Percentiles rank a stretch among this genome's conserved stretches.
Conservation (phyloP, 2,329 filamentous ascomycete genomes). For the Penicillium nordicum region DNA sequence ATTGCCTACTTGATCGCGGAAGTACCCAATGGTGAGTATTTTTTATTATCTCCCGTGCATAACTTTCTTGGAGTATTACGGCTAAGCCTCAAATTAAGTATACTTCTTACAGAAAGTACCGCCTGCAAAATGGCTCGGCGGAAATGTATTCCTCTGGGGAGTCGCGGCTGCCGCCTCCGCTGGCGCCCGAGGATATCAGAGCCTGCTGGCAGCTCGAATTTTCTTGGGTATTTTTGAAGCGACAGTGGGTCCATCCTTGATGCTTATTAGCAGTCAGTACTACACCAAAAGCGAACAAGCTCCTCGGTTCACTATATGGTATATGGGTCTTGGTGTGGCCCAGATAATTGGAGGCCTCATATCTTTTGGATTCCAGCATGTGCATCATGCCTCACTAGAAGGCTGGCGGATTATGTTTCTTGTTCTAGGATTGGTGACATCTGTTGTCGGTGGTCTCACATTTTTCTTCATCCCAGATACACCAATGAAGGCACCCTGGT, state of each 20-base stretch:
- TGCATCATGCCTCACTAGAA: slow-evolving; percentile 36
- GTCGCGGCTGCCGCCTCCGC: slow-evolving; percentile 42
- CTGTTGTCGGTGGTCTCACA: slow-evolving; percentile 42
- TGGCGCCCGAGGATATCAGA: slow-evolving; percentile 52
- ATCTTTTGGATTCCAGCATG: slow-evolving; percentile 55
- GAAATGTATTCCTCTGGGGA: slow-evolving; percentile 57
- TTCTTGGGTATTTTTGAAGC: slow-evolving; percentile 61
- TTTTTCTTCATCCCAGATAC: slow-evolving; percentile 50
- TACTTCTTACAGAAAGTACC: slow-evolving; percentile 26
- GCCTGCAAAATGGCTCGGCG: slow-evolving; percentile 50
- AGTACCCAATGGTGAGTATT: slow-evolving; percentile 52
- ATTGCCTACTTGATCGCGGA: slow-evolving; percentile 58
- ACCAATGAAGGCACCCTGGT: slow-evolving; percentile 43
- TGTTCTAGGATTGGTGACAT: slow-evolving; percentile 47
- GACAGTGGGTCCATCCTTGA: slow-evolving; percentile 57
- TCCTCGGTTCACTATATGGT: slow-evolving; percentile 60
- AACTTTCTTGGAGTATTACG: neutral
- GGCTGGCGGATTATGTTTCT: slow-evolving; percentile 54
- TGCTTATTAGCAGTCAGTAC: slow-evolving; percentile 60
- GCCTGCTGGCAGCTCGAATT: slow-evolving; percentile 54
- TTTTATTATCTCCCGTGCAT: neutral
- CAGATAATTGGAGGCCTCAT: slow-evolving; percentile 43
- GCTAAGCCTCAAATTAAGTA: neutral
- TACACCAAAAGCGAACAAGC: slow-evolving; percentile 58
- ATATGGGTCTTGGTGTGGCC: slow-evolving; percentile 57